Percentiles rank a stretch among this genome's conserved stretches.
Conservation (phyloP, 371 early-diverging fungal species). For the Mortierella sp. region DNA sequence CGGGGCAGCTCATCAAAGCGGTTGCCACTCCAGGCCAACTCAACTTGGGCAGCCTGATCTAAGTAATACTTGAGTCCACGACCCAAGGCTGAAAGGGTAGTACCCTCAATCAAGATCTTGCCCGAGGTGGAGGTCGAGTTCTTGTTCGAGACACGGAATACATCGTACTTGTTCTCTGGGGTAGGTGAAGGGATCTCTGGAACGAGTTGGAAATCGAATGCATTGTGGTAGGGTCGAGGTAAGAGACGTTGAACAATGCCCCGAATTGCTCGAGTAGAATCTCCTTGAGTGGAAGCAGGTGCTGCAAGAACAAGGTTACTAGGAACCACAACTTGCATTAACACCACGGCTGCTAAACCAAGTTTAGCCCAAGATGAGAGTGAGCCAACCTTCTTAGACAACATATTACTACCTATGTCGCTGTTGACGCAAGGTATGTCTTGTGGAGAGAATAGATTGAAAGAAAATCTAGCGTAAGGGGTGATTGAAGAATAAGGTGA, state of each 20-base stretch:
- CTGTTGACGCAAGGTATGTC: no score
- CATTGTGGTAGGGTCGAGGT: conserved; percentile 45
- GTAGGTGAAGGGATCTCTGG: conserved; percentile 23
- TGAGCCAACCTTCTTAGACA: conserved; percentile 6
- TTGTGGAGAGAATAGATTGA: background rate
- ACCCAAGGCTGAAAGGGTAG: conserved; percentile 34
- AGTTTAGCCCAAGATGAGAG: conserved; percentile 28
- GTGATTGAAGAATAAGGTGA: background rate
- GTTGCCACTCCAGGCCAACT: conserved; percentile 42
- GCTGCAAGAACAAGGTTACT: background rate
- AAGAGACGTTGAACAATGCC: conserved; percentile 41
- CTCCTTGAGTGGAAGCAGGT: conserved; percentile 9
- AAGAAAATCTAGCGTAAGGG: background rate
- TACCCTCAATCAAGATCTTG: conserved; percentile 47
- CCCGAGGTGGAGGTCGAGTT: background rate
- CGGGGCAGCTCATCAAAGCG: conserved; percentile 41
- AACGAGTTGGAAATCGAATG: conserved; percentile 47
- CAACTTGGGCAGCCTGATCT: conserved; percentile 43
- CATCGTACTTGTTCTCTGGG: conserved; percentile 47
- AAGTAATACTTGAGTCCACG: conserved; percentile 51
- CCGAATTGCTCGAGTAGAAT: conserved; percentile 14
- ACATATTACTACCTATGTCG: no score
- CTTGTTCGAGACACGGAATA: conserved; percentile 50
- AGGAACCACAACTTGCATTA: conserved; percentile 16
- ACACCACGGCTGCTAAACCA: conserved; percentile 17